These are phyloP conservation scores for Botryosphaeria agaves DNA, from an alignment of 2,329 filamentous ascomycete species.

Conservation along the genomic window DNA sequence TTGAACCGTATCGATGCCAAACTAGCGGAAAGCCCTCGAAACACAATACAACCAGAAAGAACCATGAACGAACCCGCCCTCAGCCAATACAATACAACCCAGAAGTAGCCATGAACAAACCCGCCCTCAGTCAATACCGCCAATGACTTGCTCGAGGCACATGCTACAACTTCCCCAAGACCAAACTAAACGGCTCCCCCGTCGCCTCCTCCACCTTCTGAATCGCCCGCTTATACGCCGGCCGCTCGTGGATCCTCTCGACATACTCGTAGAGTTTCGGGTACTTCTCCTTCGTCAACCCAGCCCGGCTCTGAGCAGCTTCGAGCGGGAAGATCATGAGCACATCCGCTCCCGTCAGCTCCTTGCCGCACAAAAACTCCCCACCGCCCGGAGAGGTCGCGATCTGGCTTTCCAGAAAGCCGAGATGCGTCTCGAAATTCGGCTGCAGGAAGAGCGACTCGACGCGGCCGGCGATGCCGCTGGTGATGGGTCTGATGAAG, in stretches of 20 bases:
- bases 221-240: slow-evolving; percentile 29
- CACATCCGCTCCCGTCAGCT: slow-evolving; percentile 34
- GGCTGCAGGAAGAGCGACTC: slow-evolving; percentile 25
- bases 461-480: slow-evolving; percentile 32
- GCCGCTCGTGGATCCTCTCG: slow-evolving; percentile 23
- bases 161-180: background rate
- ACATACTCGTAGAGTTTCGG: slow-evolving; percentile 30
- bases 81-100: no score
- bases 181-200: slow-evolving; percentile 9
- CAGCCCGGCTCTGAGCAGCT: slow-evolving; percentile 18
- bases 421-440: slow-evolving; percentile 29
- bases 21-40: no score
- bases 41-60: no score
- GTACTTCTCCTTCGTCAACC: slow-evolving; percentile 24
- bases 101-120: no score
- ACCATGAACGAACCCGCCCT: no score
- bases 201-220: slow-evolving; percentile 29
- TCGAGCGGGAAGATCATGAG: slow-evolving; percentile 35
- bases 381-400: slow-evolving; percentile 27
- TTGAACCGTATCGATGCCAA: no score
- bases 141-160: no score
- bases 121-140: no score
- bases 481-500: slow-evolving; percentile 49
- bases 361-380: slow-evolving; percentile 30
- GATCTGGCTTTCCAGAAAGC: slow-evolving; percentile 33